Evolutionary conservation across 306 rosid genomes (phyloP).

Genomic region (Hylodesmum podocarpum): DNA sequence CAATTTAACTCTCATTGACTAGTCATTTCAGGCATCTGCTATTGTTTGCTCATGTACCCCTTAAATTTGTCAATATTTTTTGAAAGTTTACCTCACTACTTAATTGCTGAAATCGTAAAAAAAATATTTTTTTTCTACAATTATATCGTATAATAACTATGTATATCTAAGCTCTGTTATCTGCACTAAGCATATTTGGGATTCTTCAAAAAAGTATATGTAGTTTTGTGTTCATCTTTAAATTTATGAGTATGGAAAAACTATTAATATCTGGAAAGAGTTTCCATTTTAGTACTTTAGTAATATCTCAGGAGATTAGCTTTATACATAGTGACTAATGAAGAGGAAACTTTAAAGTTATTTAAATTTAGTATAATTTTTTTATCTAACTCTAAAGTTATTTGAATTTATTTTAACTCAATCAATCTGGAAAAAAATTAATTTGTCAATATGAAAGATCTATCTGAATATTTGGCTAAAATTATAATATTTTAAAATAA

Average conservation of each 20-base stretch:
- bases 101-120: neutral
- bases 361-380: neutral
- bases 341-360: neutral
- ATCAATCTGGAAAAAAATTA: neutral
- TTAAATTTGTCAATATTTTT: neutral
- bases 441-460: neutral
- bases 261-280: neutral
- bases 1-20: conserved; percentile 9
- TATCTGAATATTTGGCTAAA: neutral
- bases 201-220: no score
- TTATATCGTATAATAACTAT: neutral
- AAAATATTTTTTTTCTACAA: neutral
- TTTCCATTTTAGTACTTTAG: neutral
- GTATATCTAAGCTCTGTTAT: neutral
- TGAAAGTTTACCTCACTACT: neutral
- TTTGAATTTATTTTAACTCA: neutral
- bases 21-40: conserved; percentile 4
- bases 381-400: neutral
- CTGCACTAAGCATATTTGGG: neutral
- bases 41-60: neutral
- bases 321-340: neutral
- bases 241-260: neutral
- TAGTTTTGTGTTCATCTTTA: neutral
- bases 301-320: neutral
- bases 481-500: neutral